Evolutionary conservation across 108 stramenopile genomes (phyloP), one percentile per base, ranked within the genome.

Genomic region (Stephanodiscus triporus): DNA sequence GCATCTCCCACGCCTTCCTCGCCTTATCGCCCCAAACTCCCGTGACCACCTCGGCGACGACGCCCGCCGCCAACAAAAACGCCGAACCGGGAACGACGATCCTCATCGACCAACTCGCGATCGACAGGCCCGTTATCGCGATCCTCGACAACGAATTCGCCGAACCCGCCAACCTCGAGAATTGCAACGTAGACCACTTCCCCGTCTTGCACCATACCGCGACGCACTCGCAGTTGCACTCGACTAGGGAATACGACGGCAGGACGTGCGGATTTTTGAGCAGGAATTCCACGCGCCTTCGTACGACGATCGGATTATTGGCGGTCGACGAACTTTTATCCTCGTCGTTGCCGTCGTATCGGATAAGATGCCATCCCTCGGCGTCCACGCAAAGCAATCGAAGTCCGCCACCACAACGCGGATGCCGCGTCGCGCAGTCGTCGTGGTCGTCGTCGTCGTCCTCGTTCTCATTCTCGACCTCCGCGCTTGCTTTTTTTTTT

Each of bases 201-300:
- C 61, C 61, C 9, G 61, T 62, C 32, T 62, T 62, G 32, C 61
- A 62, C 61, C 61, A 62, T 2, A 62, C 61, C 20, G 61, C 61
- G 37, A 62, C 61, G 38, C 61, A 62, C 16, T 62, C 61, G 32
- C 61, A 62, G 16, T 62, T 62, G 30, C 11, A 62, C 2, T 62
- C 30, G 20, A 62, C 34, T 10, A 62, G 34, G 4, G 26, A 22
- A 23, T 62, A 62, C 20, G 9, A 0, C 20, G 61, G 61, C 0
- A 62, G 0, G 30, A 62, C 17, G 20, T 38, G n/a, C 14, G 61
- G 61, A 34, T 62, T 62, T 2, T 1, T 9, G 1, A 62, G 2
- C 4, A 62, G 32, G 38, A 62, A 62, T 8, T 32, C 10, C 1
- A 62, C 26, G 19, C 61, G 34, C 20, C 9, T n/a, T 5, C 34